Evolutionary conservation across 176 grass and related monocot species (phyloP).

Genomic region (Aegilops tauschii): DNA sequence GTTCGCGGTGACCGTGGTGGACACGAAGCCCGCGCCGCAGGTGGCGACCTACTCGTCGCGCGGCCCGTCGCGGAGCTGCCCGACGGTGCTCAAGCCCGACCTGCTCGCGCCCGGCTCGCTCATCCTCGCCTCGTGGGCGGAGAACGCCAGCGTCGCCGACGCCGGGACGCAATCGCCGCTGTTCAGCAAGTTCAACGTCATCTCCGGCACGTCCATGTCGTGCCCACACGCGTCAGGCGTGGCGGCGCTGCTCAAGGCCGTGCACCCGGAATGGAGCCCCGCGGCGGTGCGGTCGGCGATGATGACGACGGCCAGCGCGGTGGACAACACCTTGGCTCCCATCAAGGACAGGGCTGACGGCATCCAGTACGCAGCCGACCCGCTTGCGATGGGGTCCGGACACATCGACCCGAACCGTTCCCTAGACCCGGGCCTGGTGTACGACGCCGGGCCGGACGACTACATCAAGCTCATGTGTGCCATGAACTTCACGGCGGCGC

Average conservation of each 20-base stretch:
- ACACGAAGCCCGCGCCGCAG: conserved; percentile 36
- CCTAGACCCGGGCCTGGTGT: conserved; percentile 65
- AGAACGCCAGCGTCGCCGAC: conserved; percentile 32
- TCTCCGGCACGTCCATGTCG: conserved; percentile 81
- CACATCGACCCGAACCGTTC: conserved; percentile 63
- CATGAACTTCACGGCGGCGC: conserved; percentile 65
- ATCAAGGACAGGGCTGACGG: conserved; percentile 55
- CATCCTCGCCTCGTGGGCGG: conserved; percentile 64
- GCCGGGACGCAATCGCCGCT: conserved; percentile 24
- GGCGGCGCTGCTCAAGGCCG: conserved; percentile 55
- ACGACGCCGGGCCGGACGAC: conserved; percentile 57
- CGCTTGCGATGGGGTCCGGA: conserved; percentile 66
- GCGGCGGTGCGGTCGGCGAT: conserved; percentile 67
- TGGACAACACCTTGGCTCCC: conserved; percentile 53
- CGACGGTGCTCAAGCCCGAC: conserved; percentile 72
- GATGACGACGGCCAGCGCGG: conserved; percentile 67
- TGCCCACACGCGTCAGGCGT: conserved; percentile 74
- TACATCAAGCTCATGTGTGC: conserved; percentile 75
- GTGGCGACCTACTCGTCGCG: conserved; percentile 66
- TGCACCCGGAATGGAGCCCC: conserved; percentile 60
- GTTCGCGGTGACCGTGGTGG: conserved; percentile 54
- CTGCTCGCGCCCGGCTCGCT: conserved; percentile 60
- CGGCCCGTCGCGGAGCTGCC: conserved; percentile 60
- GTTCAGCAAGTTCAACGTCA: conserved; percentile 59
- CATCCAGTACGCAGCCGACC: background rate